These are phyloP conservation scores for Arabis alpina DNA, from an alignment of 345 rosid genomes.

Conservation along the genomic window DNA sequence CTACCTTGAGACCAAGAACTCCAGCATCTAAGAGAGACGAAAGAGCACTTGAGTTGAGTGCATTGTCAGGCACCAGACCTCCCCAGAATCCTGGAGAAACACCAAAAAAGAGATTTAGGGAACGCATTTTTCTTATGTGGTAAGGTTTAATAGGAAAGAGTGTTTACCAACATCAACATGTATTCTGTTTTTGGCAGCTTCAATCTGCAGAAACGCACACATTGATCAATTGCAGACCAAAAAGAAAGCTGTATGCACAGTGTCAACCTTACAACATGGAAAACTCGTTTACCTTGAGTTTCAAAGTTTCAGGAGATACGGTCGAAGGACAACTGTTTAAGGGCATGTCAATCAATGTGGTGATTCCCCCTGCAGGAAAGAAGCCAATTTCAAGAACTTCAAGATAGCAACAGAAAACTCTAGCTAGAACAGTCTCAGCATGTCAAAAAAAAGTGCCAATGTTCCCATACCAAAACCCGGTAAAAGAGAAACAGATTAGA, in stretches of 20 bases:
- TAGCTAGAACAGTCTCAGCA: slow-evolving; percentile 2
- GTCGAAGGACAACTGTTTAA: slow-evolving; percentile 83
- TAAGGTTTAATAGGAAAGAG: slow-evolving; percentile 31
- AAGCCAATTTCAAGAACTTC: slow-evolving; percentile 7
- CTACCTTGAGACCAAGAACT: slow-evolving; percentile 94
- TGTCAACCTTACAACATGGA: not conserved
- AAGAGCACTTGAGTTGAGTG: slow-evolving; percentile 67
- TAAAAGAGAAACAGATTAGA: slow-evolving; percentile 12
- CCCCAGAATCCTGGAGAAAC: slow-evolving; percentile 89
- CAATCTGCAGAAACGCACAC: slow-evolving; percentile 48
- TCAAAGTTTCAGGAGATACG: slow-evolving; percentile 74
- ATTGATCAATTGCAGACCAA: slow-evolving; percentile 21
- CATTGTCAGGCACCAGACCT: slow-evolving; percentile 94
- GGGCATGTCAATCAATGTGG: slow-evolving; percentile 93
- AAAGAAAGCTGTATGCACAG: slow-evolving; percentile 9
- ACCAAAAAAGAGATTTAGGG: not conserved
- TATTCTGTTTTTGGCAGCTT: slow-evolving; percentile 76
- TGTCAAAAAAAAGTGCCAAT: not conserved
- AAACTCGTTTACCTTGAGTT: slow-evolving; percentile 63
- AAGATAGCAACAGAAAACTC: too few species aligned
- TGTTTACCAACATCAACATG: slow-evolving; percentile 86
- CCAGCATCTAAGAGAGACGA: slow-evolving; percentile 81
- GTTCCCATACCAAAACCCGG: not conserved
- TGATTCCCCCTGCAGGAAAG: slow-evolving; percentile 69
- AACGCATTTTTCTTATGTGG: slow-evolving; percentile 10